Base-by-base conservation (phyloP, 2,329 filamentous ascomycete genomes). In the Fusarium sambucinum region DNA sequence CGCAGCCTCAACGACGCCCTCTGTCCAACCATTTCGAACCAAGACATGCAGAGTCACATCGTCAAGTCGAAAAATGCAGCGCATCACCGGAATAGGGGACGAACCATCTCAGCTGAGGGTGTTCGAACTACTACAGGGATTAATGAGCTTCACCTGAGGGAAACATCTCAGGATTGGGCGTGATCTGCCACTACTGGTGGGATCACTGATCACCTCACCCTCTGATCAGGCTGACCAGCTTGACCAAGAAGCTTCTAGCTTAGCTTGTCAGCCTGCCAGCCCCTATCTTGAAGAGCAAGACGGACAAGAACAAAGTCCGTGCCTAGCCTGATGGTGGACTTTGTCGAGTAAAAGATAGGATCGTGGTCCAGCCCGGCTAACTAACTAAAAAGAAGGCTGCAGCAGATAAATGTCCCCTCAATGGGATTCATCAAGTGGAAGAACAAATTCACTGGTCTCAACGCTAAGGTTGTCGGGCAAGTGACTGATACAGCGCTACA, bases 191-290 rank as follows among this genome's bases (percentile, higher is more conserved):
- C 59, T 60, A 33, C 45, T 73, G 60, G 68, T 74, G 66, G 70
- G 61, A 67, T 73, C 59, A 69, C 42, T 45, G 58, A 74, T 74
- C 72, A 70, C 63, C 68, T 74, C 72, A 74, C 72, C 70, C 61
- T 56, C 70, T 60, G 50, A 48, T 48, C 44, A 56, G 56, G 33
- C 51, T 48, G 38, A 45, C 25, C 51, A 58, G 59, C 32, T 48
- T 51, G 38, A 51, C 25, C 47, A 56, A 68, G 57, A 53, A 35
- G 30, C 30, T 32, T 59, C 54, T 64, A 44, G 25, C 25, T 16
- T 38, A 50, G 23, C 23, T 17, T 35, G 14, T 12, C 21, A 47
- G 48, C 23, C 62, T 54, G 8, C 45, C 48, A 66, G 50, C 71
- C 72, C 72, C 68, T 74, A 71, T 74, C 68, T 47, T 54, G 32